phyloP scores from a whole-genome alignment of 768 basidiomycete genomes.

The Leccinum uliginosum region DNA sequence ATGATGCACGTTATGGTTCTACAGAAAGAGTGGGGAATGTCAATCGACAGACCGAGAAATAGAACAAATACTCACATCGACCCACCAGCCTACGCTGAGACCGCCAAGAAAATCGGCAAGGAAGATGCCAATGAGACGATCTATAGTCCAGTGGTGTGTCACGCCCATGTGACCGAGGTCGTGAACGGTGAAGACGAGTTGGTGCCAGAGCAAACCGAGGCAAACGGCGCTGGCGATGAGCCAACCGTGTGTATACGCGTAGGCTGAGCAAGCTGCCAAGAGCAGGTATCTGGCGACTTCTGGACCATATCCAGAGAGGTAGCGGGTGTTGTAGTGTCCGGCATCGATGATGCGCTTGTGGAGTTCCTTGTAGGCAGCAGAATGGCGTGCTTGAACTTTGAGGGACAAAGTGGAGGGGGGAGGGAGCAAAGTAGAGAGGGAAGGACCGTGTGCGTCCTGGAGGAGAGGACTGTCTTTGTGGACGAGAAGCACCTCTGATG shows the following conservation, averaged over 20 bases:
- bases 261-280: slow-evolving; percentile 54
- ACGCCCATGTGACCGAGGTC: slow-evolving; percentile 95
- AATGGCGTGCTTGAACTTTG: slow-evolving; percentile 59
- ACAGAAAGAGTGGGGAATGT: slow-evolving; percentile 4
- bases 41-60: neutral
- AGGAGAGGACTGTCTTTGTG: slow-evolving; percentile 32
- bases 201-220: slow-evolving; percentile 92
- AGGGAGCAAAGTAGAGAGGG: slow-evolving; percentile 43
- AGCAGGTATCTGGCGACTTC: slow-evolving; percentile 77
- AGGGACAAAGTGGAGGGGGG: slow-evolving; percentile 52
- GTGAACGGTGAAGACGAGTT: slow-evolving; percentile 87
- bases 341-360: slow-evolving; percentile 70
- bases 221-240: slow-evolving; percentile 70
- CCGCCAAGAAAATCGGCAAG: slow-evolving; percentile 89
- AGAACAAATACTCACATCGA: slow-evolving; percentile 64
- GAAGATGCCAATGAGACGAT: slow-evolving; percentile 73
- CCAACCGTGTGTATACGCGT: slow-evolving; percentile 62
- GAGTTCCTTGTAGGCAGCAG: slow-evolving; percentile 74
- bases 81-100: slow-evolving; percentile 97
- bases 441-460: slow-evolving; percentile 35
- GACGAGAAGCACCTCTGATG: slow-evolving; percentile 63
- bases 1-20: slow-evolving; percentile 97
- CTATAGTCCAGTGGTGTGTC: slow-evolving; percentile 79
- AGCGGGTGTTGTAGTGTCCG: slow-evolving; percentile 82
- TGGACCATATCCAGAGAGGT: slow-evolving; percentile 83